phyloP scores from a whole-genome alignment of 1,139 yeast species.

The Geotrichum armillariae region DNA sequence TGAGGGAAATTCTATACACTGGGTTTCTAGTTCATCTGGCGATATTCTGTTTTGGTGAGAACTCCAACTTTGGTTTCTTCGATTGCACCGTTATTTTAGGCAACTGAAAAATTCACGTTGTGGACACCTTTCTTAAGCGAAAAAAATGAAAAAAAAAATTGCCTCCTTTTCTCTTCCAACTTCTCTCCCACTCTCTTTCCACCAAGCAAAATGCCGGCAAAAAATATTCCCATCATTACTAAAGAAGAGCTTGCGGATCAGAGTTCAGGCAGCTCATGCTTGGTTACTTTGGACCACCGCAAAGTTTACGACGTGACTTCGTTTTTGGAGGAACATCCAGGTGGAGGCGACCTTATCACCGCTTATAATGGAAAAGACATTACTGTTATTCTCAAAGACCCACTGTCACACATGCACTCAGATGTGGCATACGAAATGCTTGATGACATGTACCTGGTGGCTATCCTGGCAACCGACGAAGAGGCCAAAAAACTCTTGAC shows the following conservation, averaged over 20 bases:
- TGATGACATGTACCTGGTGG: constrained; percentile 69
- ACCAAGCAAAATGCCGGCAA: constrained; percentile 10
- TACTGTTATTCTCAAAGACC: constrained; percentile 72
- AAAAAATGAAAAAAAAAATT: not conserved
- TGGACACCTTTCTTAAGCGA: too few species aligned
- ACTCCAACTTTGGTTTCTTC: too few species aligned
- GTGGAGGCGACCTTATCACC: constrained; percentile 71
- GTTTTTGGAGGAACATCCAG: constrained; percentile 85
- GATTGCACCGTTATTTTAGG: too few species aligned
- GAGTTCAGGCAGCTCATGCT: constrained; percentile 52
- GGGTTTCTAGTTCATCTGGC: constrained; percentile 3
- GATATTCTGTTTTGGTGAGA: constrained; percentile 4
- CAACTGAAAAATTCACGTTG: not conserved
- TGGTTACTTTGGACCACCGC: constrained; percentile 76
- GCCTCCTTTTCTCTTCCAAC: not conserved
- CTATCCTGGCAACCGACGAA: constrained; percentile 58
- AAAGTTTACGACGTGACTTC: constrained; percentile 80
- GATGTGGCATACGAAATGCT: constrained; percentile 86
- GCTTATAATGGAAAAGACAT: constrained; percentile 85
- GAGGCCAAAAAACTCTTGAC: constrained; percentile 56
- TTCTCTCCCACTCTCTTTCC: not conserved
- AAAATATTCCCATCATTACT: constrained; percentile 46
- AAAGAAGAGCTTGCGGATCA: constrained; percentile 52
- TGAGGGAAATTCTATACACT: not conserved
- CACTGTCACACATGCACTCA: constrained; percentile 69